Conservation (phyloP, 2,329 filamentous ascomycete species). For the Fusarium falciforme region DNA sequence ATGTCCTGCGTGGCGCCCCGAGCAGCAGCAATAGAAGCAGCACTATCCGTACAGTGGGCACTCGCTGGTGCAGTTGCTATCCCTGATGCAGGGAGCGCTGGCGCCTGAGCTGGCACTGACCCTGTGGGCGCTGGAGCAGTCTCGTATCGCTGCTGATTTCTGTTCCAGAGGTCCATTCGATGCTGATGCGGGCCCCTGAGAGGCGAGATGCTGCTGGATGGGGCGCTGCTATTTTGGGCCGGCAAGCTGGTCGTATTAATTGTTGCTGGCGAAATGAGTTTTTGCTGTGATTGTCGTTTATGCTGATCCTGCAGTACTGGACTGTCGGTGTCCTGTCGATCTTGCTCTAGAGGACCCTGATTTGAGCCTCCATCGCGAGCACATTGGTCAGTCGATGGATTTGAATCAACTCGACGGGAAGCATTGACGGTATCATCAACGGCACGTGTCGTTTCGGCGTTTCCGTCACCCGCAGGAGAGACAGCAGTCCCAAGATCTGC, state of each 20-base stretch:
- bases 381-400: slow-evolving; percentile 2
- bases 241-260: slow-evolving; percentile 31
- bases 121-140: slow-evolving; percentile 32
- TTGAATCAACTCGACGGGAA: slow-evolving; percentile 9
- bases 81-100: slow-evolving; percentile 28
- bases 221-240: slow-evolving; percentile 43
- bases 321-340: neutral
- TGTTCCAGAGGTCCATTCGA: slow-evolving; percentile 18
- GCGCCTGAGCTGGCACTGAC: slow-evolving; percentile 17
- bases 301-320: neutral
- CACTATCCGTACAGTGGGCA: slow-evolving; percentile 33
- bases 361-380: slow-evolving; percentile 7
- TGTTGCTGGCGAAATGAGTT: slow-evolving; percentile 34
- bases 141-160: slow-evolving; percentile 38
- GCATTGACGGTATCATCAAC: slow-evolving; percentile 19
- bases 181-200: slow-evolving; percentile 38
- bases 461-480: slow-evolving; percentile 22
- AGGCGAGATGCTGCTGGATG: slow-evolving; percentile 33
- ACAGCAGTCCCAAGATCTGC: slow-evolving; percentile 31
- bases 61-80: slow-evolving; percentile 33
- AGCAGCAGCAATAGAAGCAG: slow-evolving; percentile 3
- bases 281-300: slow-evolving; percentile 16
- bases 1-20: slow-evolving; percentile 37
- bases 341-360: neutral
- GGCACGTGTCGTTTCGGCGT: slow-evolving; percentile 33